Evolutionary conservation across 768 basidiomycete species (phyloP).

Genomic region (Tricholoma sp.): DNA sequence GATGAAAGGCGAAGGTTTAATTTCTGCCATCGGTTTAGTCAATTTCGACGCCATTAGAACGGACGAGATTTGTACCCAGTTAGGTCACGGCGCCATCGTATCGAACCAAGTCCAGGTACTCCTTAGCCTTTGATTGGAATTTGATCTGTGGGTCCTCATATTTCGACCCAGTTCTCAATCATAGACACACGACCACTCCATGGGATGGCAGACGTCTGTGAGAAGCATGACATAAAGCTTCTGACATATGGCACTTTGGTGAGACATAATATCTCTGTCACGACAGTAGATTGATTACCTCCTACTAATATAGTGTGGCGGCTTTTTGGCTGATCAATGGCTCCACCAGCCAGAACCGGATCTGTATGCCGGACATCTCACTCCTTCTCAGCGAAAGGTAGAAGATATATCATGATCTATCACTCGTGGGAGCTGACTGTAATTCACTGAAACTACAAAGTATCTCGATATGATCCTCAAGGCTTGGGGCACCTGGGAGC

Average conservation of each 20-base stretch:
- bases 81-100: constrained; percentile 67
- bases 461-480: constrained; percentile 80
- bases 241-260: constrained; percentile 82
- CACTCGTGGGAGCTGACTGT: not conserved
- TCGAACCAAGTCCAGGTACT: constrained; percentile 81
- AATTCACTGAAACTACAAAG: constrained; percentile 29
- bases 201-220: constrained; percentile 73
- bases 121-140: not conserved
- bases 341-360: constrained; percentile 64
- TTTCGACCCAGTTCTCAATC: constrained; percentile 68
- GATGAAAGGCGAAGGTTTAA: constrained; percentile 54
- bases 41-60: constrained; percentile 76
- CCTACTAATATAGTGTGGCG: constrained; percentile 58
- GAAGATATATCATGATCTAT: constrained; percentile 3
- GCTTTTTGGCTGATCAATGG: constrained; percentile 78
- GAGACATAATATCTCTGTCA: not conserved
- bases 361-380: constrained; percentile 59
- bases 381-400: constrained; percentile 82
- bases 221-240: constrained; percentile 66
- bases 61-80: constrained; percentile 74
- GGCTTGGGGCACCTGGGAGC: constrained; percentile 73
- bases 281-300: too few species aligned
- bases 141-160: not conserved
- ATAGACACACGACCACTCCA: constrained; percentile 76
- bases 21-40: constrained; percentile 67